phyloP scores from a whole-genome alignment of 2,329 filamentous ascomycete genomes.

The Fusarium abutilonis region DNA sequence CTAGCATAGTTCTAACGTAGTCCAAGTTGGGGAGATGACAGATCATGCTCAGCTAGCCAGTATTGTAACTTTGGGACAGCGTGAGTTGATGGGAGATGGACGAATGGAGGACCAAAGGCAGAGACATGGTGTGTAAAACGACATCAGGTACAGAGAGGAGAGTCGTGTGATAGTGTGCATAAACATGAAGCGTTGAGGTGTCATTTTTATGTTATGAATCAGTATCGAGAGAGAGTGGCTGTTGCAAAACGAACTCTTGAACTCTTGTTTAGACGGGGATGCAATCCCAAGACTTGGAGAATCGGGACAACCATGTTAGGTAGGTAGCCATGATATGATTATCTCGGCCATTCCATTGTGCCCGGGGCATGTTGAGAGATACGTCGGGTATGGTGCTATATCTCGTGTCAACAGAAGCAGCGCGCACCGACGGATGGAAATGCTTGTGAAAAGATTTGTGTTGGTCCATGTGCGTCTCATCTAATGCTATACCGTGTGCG shows the following conservation, averaged over 20 bases:
- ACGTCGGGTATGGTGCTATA: slow-evolving; percentile 18
- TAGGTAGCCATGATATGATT: slow-evolving; percentile 10
- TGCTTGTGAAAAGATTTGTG: background rate
- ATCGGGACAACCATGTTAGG: slow-evolving; percentile 3
- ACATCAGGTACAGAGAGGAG: slow-evolving; percentile 28
- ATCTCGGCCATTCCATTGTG: slow-evolving; percentile 3
- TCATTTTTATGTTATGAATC: slow-evolving; percentile 3
- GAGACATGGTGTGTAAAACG: slow-evolving; percentile 47
- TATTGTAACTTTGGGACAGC: slow-evolving; percentile 9
- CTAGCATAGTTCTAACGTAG: background rate
- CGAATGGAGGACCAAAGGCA: slow-evolving; percentile 36
- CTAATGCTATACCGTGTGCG: slow-evolving; percentile 11
- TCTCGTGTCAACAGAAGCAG: slow-evolving; percentile 4
- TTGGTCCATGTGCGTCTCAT: background rate
- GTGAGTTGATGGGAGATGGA: slow-evolving; percentile 19
- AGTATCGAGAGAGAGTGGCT: background rate
- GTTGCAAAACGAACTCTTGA: slow-evolving; percentile 1
- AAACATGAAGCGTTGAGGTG: slow-evolving; percentile 5
- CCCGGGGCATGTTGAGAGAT: slow-evolving; percentile 24
- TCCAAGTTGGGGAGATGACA: slow-evolving; percentile 32
- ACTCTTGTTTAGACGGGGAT: background rate
- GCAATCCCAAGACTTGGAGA: background rate
- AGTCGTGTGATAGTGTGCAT: slow-evolving; percentile 25
- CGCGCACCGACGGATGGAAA: background rate
- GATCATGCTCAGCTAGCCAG: slow-evolving; percentile 11